These are phyloP conservation scores for Eucalyptus regnans DNA, from an alignment of 345 rosid species.

Conservation along the genomic window DNA sequence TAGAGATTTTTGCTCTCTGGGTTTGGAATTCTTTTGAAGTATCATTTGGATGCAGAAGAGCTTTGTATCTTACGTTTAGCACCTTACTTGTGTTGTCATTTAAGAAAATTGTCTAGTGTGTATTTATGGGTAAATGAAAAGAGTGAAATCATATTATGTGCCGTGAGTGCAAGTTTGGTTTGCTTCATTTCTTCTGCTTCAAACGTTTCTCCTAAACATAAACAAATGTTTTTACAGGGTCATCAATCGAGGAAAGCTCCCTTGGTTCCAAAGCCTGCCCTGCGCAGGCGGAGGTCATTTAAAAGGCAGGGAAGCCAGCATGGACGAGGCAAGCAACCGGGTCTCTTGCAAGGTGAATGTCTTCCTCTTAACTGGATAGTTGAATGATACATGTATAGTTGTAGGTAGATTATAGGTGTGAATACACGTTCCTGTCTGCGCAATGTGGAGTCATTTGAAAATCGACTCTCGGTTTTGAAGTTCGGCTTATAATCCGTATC, in stretches of 20 bases:
- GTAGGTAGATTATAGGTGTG: neutral
- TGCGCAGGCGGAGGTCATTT: constrained; percentile 73
- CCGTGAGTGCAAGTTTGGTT: neutral
- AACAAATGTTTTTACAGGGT: constrained; percentile 20
- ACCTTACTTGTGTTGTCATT: neutral
- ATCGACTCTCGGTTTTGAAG: neutral
- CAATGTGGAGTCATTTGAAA: neutral
- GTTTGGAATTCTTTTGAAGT: neutral
- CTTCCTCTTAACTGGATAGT: neutral
- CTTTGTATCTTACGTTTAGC: neutral
- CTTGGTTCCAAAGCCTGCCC: constrained; percentile 35
- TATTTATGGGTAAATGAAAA: neutral
- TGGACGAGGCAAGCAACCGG: constrained; percentile 66
- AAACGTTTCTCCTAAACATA: neutral
- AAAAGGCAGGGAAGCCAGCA: constrained; percentile 57
- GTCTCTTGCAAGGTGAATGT: constrained; percentile 37
- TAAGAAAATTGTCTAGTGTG: neutral
- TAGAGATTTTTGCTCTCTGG: neutral
- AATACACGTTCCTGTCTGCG: neutral
- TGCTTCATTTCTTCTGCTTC: neutral
- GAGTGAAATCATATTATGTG: neutral
- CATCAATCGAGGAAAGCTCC: constrained; percentile 53
- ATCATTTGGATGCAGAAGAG: neutral
- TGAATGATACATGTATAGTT: neutral
- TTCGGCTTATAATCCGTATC: neutral